Conservation (phyloP, 2,329 filamentous ascomycete genomes). For the Verticillium nubilum region DNA sequence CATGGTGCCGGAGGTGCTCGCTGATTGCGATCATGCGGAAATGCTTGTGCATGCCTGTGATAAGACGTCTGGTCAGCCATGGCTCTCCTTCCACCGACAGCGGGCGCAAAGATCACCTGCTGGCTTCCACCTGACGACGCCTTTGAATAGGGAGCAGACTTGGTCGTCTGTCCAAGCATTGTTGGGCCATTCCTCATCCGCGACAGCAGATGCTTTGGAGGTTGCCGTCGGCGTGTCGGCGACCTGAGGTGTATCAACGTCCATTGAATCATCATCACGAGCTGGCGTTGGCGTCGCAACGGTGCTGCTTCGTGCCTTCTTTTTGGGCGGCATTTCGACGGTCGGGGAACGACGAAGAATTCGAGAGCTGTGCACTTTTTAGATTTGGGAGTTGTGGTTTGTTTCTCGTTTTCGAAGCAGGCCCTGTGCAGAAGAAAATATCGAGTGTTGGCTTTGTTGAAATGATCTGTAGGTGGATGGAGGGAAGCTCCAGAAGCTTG, state of each 20-base stretch:
- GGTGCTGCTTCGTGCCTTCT: slow-evolving; percentile 55
- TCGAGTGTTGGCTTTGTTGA: not conserved
- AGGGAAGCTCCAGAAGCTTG: not conserved
- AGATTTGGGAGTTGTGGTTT: not conserved
- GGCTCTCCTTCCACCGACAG: not conserved
- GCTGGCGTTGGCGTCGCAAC: slow-evolving; percentile 50
- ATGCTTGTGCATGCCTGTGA: slow-evolving; percentile 80
- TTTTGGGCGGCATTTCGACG: slow-evolving; percentile 60
- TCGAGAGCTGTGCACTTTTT: not conserved
- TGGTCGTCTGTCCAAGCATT: slow-evolving; percentile 96
- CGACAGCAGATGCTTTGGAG: slow-evolving; percentile 32
- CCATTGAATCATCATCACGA: slow-evolving; percentile 56
- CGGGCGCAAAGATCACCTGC: slow-evolving; percentile 53
- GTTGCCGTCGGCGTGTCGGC: slow-evolving; percentile 41
- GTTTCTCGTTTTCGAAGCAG: not conserved
- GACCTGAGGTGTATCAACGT: slow-evolving; percentile 49
- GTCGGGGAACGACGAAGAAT: not conserved
- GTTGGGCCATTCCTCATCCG: slow-evolving; percentile 33
- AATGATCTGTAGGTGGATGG: not conserved
- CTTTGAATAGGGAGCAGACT: slow-evolving; percentile 87
- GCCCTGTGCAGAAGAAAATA: not conserved
- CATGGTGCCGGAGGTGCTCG: slow-evolving; percentile 73
- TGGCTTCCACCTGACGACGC: slow-evolving; percentile 92
- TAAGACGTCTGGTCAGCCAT: slow-evolving; percentile 13
- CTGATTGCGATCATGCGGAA: slow-evolving; percentile 87